Base-by-base conservation (phyloP, 176 grass and related monocot genomes). In the Triticum urartu region DNA sequence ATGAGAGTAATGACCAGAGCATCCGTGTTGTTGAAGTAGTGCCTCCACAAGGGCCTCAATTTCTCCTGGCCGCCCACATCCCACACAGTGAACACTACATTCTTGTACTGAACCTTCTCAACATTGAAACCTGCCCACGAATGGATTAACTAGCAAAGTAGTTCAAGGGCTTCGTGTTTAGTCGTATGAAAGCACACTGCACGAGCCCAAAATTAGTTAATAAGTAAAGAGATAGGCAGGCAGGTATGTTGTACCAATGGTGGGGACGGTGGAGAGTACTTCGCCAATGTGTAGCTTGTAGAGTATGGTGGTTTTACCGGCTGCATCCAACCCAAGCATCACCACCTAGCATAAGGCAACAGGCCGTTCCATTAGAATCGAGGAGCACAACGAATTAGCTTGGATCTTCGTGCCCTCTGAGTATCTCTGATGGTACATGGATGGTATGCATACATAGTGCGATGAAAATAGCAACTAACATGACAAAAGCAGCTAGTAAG, bases 61-160 rank as follows among this genome's bases (percentile, higher is more conserved):
- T 98, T 98, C 86, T 98, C 96, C 90, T 98, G 96, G 76, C 96
- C 96, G 15, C 96, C 96, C 66, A 98, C 96, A 86, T 98, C 96
- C 96, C 96, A 98, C 75, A 98, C 96, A 32, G 96, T 98, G 86
- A 98, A 98, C 9, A 98, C 88, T 43, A 98, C 96, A 91, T 98
- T 98, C 85, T 98, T 98, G 52, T 98, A 98, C 79, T 98, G 96
- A 87, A 98, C 96, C 83, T 98, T 98, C 79, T 98, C 96, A 22
- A 98, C 96, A 83, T 98, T 98, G 80, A 98, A 98, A 75, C 96
- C 93, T 98, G 20, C 48, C 0, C 48, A 69, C 32, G 3, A 38
- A 40, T 1, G 6, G 17, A 77, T 18, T 21, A 4, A 45, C 26
- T 20, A 10, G 47, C 42, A 26, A 11, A 8, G 28, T 26, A 72